Evolutionary conservation across 2,329 filamentous ascomycete species (phyloP).

Genomic region (Neonectria punicea): DNA sequence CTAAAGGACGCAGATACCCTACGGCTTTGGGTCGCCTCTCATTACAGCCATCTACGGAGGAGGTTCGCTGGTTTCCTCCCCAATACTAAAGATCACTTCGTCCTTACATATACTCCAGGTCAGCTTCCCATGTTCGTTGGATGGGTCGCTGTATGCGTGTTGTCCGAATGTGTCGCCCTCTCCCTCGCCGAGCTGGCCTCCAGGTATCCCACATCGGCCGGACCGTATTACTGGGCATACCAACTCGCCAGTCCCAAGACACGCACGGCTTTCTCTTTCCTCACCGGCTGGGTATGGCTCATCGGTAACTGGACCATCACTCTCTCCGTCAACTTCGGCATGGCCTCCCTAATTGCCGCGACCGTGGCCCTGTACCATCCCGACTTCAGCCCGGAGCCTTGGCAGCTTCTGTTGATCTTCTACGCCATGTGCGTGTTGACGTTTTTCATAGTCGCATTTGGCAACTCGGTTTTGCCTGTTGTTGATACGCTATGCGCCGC

Average conservation of each 20-base stretch:
- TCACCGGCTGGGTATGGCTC: constrained; percentile 79
- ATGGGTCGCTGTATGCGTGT: constrained; percentile 68
- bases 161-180: constrained; percentile 76
- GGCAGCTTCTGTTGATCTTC: constrained; percentile 77
- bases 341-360: constrained; percentile 73
- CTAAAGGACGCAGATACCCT: constrained; percentile 33
- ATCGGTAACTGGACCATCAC: constrained; percentile 78
- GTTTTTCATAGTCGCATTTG: constrained; percentile 74
- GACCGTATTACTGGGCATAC: constrained; percentile 80
- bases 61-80: constrained; percentile 11
- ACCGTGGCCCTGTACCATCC: constrained; percentile 72
- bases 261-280: constrained; percentile 73
- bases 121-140: constrained; percentile 73
- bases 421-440: constrained; percentile 71
- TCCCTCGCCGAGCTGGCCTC: constrained; percentile 79
- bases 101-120: constrained; percentile 11
- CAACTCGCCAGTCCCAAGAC: constrained; percentile 69
- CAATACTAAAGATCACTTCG: not conserved
- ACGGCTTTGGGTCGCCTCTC: constrained; percentile 39
- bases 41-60: constrained; percentile 40
- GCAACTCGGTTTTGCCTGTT: constrained; percentile 65
- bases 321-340: constrained; percentile 75
- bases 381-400: constrained; percentile 55
- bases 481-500: constrained; percentile 77
- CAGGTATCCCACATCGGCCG: constrained; percentile 69